A percentile compares a stretch with the other conserved stretches of the same genome.
phyloP scores from a whole-genome alignment of 75 land plant genomes.

The Larix kaempferi region DNA sequence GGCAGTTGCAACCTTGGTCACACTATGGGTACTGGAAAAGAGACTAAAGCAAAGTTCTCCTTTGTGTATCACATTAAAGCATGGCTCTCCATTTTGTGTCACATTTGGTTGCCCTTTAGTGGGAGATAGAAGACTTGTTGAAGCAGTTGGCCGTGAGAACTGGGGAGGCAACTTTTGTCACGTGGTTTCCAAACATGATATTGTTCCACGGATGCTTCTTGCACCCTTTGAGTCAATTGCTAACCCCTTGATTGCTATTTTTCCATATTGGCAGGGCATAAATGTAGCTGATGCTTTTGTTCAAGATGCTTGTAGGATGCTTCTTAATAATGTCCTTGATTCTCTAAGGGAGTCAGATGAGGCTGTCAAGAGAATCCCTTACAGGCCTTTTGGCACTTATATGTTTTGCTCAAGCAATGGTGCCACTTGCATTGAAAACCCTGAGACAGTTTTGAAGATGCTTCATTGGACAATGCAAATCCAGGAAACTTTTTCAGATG shows the following conservation, averaged over 20 bases:
- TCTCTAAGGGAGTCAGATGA: background rate
- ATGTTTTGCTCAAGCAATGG: slow-evolving; percentile 35
- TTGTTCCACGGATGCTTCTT: slow-evolving; percentile 58
- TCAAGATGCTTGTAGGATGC: background rate
- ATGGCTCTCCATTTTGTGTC: slow-evolving; percentile 25
- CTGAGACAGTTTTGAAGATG: slow-evolving; percentile 51
- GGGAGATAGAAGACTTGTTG: slow-evolving; percentile 37
- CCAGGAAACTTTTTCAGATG: background rate
- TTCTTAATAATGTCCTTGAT: background rate
- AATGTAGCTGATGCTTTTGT: background rate
- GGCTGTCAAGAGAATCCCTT: slow-evolving; percentile 29
- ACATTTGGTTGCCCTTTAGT: slow-evolving; percentile 72
- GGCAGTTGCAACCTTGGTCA: slow-evolving; percentile 8
- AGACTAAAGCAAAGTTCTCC: background rate
- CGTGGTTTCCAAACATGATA: slow-evolving; percentile 43
- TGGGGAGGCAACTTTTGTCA: slow-evolving; percentile 50
- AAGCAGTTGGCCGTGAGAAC: slow-evolving; percentile 45
- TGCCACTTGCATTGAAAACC: slow-evolving; percentile 26
- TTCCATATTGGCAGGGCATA: slow-evolving; percentile 21
- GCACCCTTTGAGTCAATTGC: slow-evolving; percentile 38
- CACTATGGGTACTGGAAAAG: slow-evolving; percentile 6
- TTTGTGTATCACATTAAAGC: no score
- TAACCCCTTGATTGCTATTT: slow-evolving; percentile 21
- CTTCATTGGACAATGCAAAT: slow-evolving; percentile 7
- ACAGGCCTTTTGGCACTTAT: slow-evolving; percentile 55